These are phyloP conservation scores for Tulasnella sp. DNA, from an alignment of 768 basidiomycete genomes.

Conservation along the genomic window DNA sequence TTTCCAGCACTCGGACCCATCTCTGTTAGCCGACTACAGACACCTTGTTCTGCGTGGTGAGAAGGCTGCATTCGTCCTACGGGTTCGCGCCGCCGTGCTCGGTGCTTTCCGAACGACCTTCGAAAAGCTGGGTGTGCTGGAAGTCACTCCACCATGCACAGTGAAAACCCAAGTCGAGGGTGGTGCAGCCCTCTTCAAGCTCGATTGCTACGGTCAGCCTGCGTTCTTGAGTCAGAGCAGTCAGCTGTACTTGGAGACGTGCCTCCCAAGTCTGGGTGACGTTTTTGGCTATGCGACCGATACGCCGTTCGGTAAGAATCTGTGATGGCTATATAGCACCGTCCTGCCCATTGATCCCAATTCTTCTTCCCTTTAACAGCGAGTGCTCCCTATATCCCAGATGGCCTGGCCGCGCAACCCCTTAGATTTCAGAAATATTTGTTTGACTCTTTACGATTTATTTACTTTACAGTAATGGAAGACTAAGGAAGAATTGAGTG, in stretches of 20 bases:
- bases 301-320: conserved; percentile 55
- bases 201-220: conserved; percentile 90
- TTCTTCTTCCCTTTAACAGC: conserved; percentile 28
- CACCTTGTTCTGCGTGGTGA: conserved; percentile 94
- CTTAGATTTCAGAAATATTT: conserved; percentile 33
- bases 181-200: conserved; percentile 88
- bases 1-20: conserved; percentile 34
- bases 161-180: conserved; percentile 99
- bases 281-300: conserved; percentile 92
- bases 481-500: neutral
- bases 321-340: neutral
- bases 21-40: conserved; percentile 79
- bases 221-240: conserved; percentile 96
- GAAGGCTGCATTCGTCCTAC: conserved; percentile 83
- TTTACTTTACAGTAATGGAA: neutral
- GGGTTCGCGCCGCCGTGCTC: conserved; percentile 75
- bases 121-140: conserved; percentile 54
- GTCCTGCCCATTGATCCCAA: neutral
- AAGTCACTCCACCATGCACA: conserved; percentile 94
- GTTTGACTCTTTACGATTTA: neutral
- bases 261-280: conserved; percentile 89
- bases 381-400: conserved; percentile 92
- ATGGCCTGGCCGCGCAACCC: conserved; percentile 83
- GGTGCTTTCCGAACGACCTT: conserved; percentile 69
- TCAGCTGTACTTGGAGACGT: conserved; percentile 95